These are phyloP conservation scores for Rhizopogon salebrosus DNA, from an alignment of 768 basidiomycete species.

Conservation along the genomic window DNA sequence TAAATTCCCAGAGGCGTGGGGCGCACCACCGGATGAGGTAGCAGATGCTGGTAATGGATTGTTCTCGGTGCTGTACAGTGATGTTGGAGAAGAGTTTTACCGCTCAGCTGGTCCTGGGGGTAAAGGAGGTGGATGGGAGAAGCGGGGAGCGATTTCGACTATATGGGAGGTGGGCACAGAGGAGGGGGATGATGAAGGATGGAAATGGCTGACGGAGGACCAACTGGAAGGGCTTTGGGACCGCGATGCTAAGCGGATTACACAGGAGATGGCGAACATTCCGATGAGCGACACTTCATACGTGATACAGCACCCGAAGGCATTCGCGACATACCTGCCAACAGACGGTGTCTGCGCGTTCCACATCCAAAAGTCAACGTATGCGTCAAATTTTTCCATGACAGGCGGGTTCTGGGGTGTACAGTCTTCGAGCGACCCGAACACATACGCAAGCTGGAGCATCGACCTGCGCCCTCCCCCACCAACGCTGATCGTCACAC, in stretches of 20 bases:
- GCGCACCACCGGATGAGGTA: slow-evolving; percentile 35
- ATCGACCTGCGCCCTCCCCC: slow-evolving; percentile 29
- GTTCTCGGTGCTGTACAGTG: slow-evolving; percentile 51
- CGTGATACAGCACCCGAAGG: slow-evolving; percentile 8
- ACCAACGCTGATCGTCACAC: slow-evolving; percentile 39
- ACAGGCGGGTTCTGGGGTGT: slow-evolving; percentile 18
- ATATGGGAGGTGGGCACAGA: slow-evolving; percentile 30
- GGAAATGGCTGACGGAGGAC: slow-evolving; percentile 29
- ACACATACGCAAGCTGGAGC: slow-evolving; percentile 40
- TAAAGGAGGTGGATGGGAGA: slow-evolving; percentile 40
- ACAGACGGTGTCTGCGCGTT: slow-evolving; percentile 41
- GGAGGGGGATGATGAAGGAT: slow-evolving; percentile 6
- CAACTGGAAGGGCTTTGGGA: slow-evolving; percentile 35
- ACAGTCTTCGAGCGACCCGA: slow-evolving; percentile 8
- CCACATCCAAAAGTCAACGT: slow-evolving; percentile 29
- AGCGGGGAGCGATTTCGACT: slow-evolving; percentile 31
- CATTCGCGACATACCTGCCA: slow-evolving; percentile 36
- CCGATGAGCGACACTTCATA: slow-evolving; percentile 6
- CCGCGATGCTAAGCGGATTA: slow-evolving; percentile 35
- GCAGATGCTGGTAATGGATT: slow-evolving; percentile 31
- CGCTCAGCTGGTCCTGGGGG: slow-evolving; percentile 32
- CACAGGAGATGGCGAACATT: slow-evolving; percentile 20
- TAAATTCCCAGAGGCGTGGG: slow-evolving; percentile 37
- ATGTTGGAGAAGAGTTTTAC: slow-evolving; percentile 47
- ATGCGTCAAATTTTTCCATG: slow-evolving; percentile 9